Conservation (phyloP, 108 stramenopile genomes). For the Chaetoceros muelleri region DNA sequence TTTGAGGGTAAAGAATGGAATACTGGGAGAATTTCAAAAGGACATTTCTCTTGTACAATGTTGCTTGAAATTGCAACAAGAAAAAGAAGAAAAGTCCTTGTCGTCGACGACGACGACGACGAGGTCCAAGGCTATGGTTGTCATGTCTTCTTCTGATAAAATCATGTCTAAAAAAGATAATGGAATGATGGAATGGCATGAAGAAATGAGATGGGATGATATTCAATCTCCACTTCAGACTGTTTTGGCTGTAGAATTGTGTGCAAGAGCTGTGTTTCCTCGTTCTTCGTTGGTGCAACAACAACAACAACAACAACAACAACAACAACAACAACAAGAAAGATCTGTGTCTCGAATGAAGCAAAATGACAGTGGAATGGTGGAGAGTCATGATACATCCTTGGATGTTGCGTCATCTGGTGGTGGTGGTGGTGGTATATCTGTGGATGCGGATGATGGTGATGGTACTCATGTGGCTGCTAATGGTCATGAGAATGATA, state of each 20-base stretch:
- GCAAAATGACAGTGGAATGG: too few species aligned
- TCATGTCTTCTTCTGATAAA: constrained; percentile 26
- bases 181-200: constrained; percentile 58
- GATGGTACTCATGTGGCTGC: constrained; percentile 13
- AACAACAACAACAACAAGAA: too few species aligned
- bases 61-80: background rate
- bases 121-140: too few species aligned
- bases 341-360: too few species aligned
- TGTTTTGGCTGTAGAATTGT: constrained; percentile 38
- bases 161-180: constrained; percentile 37
- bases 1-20: background rate
- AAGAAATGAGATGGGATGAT: constrained; percentile 73
- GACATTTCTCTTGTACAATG: background rate
- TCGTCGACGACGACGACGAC: constrained; percentile 15
- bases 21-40: background rate
- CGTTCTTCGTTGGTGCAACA: constrained; percentile 1
- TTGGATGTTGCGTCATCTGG: background rate
- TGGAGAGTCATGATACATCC: too few species aligned
- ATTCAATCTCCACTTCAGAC: constrained; percentile 27
- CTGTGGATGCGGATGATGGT: too few species aligned
- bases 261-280: constrained; percentile 29
- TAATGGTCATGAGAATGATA: constrained; percentile 33
- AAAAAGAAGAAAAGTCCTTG: constrained; percentile 11
- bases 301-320: constrained; percentile 2
- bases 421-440: background rate